These are phyloP conservation scores for Fonsecaea pedrosoi DNA, from an alignment of 2,329 filamentous ascomycete genomes.

Conservation along the genomic window DNA sequence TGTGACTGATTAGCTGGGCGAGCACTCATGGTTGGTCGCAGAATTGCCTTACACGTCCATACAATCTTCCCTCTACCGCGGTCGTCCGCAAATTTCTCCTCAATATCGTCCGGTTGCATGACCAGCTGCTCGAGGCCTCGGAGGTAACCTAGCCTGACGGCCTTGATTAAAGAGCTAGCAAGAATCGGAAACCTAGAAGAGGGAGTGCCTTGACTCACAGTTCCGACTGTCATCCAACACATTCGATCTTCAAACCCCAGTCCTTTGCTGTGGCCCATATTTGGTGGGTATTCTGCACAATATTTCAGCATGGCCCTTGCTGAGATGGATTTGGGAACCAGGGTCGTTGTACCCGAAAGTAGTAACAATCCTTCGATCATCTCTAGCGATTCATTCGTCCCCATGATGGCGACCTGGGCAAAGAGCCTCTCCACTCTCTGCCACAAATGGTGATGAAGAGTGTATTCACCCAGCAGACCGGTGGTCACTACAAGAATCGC, in stretches of 20 bases:
- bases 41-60: conserved; percentile 20
- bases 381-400: conserved; percentile 23
- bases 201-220: conserved; percentile 9
- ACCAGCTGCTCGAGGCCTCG: conserved; percentile 24
- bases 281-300: conserved; percentile 25
- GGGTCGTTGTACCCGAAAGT: conserved; percentile 21
- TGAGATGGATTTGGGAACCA: background rate
- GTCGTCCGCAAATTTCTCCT: conserved; percentile 25
- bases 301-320: background rate
- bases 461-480: conserved; percentile 21
- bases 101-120: conserved; percentile 27
- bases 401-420: conserved; percentile 24
- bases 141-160: conserved; percentile 26
- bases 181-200: background rate
- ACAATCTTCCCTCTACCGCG: conserved; percentile 26
- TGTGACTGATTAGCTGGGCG: background rate
- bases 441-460: conserved; percentile 25
- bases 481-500: conserved; percentile 25
- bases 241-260: conserved; percentile 29
- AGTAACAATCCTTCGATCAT: conserved; percentile 28
- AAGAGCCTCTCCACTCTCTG: conserved; percentile 27
- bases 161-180: conserved; percentile 16
- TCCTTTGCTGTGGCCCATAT: conserved; percentile 23
- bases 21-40: background rate
- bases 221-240: conserved; percentile 32